Base-by-base conservation (phyloP, 2,329 filamentous ascomycete genomes). In the Cladorrhinum sp. region DNA sequence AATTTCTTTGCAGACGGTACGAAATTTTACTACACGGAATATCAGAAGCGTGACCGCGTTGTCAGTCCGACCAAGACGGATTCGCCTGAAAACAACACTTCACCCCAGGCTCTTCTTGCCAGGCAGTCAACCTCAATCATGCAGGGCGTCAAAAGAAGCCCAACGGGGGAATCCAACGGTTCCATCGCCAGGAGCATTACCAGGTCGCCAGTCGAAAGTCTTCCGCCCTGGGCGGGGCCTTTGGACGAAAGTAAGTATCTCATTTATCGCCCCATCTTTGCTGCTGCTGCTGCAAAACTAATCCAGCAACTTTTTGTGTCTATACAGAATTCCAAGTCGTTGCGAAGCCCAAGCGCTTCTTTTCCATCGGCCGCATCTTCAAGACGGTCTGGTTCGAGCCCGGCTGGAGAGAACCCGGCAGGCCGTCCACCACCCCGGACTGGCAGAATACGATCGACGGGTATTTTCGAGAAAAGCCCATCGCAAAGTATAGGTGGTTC, bases 351-450 rank as follows among this genome's bases (percentile, higher is more conserved):
- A 68, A 68, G 50, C 68, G 67, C 61, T 71, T 71, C 66, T 71
- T 71, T 58, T 42, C 46, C 14, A 20, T 64, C 9, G 69, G 69
- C 1, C 66, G 69, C 48, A 68, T 71, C 62, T 71, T 71, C 66
- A 68, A 69, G 26, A 60, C 64, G 5, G 62, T 65, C n/a, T 71
- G 69, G 69, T 71, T 69, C 63, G 69, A 71, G 48, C 67, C 69
- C 2, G 56, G 42, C n/a, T 52, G 54, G 20, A 39, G 57, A 16
- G 36, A 24, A 30, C 30, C 52, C n/a, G 39, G 12, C 14, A 52
- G 46, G 26, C 50, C 42, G 14, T 9, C 61, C 9, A 62, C 62
- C 7, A 54, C 36, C 14, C 57, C 64, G 5, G 10, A 36, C 18
- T 70, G 66, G 64, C 36, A 61, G 1, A 50, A 52, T 18, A 48